Evolutionary conservation across 768 basidiomycete genomes (phyloP).

Genomic region (Suillus occidentalis): DNA sequence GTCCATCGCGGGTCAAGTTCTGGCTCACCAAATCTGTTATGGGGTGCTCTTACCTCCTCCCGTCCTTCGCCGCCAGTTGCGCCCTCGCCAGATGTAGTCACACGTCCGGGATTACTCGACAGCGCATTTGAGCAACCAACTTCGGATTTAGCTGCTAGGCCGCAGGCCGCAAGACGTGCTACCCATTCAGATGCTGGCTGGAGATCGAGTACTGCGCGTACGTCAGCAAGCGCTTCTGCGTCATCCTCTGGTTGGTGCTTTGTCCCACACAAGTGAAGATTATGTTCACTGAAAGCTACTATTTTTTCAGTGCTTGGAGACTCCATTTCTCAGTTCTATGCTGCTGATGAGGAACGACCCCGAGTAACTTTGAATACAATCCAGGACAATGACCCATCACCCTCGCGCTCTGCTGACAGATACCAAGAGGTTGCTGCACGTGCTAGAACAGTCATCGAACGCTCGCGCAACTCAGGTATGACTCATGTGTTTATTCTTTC

Average conservation of each 20-base stretch:
- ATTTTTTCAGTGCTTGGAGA: not conserved
- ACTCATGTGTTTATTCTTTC: not conserved
- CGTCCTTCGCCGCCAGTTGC: not conserved
- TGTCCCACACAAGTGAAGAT: not conserved
- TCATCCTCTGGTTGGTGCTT: constrained; percentile 1
- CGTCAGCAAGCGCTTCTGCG: not conserved
- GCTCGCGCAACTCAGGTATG: not conserved
- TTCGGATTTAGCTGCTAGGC: not conserved
- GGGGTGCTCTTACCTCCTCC: not conserved
- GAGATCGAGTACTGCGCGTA: constrained; percentile 2
- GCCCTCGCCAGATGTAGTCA: not conserved
- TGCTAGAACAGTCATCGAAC: not conserved
- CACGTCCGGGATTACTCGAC: not conserved
- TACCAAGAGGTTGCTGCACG: not conserved
- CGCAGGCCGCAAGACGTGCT: not conserved
- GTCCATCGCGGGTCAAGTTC: not conserved
- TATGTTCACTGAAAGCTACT: not conserved
- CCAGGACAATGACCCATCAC: not conserved
- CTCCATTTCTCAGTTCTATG: not conserved
- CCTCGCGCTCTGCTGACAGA: not conserved
- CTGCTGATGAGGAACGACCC: not conserved
- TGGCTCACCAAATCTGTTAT: not conserved
- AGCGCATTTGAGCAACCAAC: not conserved
- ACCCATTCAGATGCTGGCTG: not conserved
- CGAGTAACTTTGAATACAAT: not conserved